Conservation (phyloP, 495 filamentous ascomycete genomes). For the Podospora didyma region DNA sequence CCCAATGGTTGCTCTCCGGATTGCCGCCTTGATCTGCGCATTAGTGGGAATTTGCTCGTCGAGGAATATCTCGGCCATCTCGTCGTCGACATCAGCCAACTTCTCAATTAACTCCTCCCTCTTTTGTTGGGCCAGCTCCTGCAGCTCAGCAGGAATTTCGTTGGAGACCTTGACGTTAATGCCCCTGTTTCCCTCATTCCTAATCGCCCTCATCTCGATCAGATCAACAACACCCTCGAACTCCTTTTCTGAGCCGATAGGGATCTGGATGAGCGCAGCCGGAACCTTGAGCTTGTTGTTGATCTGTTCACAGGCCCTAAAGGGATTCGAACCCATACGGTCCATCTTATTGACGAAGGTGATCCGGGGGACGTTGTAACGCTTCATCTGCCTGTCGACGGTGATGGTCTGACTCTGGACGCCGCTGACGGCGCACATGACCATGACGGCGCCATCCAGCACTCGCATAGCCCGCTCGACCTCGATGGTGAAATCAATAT, state of each 20-base stretch:
- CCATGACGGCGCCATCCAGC: slow-evolving; percentile 97
- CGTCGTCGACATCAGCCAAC: slow-evolving; percentile 94
- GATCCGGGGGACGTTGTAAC: slow-evolving; percentile 93
- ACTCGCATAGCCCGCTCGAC: slow-evolving; percentile 95
- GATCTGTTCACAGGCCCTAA: slow-evolving; percentile 96
- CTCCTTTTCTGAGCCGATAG: slow-evolving; percentile 87
- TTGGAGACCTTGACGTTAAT: slow-evolving; percentile 65
- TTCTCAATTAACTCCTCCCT: slow-evolving; percentile 86
- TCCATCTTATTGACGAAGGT: slow-evolving; percentile 99
- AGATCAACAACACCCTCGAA: slow-evolving; percentile 95
- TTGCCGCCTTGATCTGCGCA: slow-evolving; percentile 82
- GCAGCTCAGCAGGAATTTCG: slow-evolving; percentile 74
- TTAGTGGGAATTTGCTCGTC: slow-evolving; percentile 74
- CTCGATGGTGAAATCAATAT: slow-evolving; percentile 99
- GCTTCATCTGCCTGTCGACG: slow-evolving; percentile 96
- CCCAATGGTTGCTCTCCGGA: slow-evolving; percentile 80
- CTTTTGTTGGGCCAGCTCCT: slow-evolving; percentile 71
- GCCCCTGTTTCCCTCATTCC: slow-evolving; percentile 81
- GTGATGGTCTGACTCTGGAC: slow-evolving; percentile 98
- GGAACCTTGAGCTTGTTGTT: slow-evolving; percentile 89
- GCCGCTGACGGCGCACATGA: slow-evolving; percentile 94
- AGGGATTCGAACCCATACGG: slow-evolving; percentile 96
- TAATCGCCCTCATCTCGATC: slow-evolving; percentile 86
- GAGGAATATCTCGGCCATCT: slow-evolving; percentile 95
- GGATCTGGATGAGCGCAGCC: slow-evolving; percentile 91